Conservation (phyloP, 768 basidiomycete genomes). For the Suillus lakei region DNA sequence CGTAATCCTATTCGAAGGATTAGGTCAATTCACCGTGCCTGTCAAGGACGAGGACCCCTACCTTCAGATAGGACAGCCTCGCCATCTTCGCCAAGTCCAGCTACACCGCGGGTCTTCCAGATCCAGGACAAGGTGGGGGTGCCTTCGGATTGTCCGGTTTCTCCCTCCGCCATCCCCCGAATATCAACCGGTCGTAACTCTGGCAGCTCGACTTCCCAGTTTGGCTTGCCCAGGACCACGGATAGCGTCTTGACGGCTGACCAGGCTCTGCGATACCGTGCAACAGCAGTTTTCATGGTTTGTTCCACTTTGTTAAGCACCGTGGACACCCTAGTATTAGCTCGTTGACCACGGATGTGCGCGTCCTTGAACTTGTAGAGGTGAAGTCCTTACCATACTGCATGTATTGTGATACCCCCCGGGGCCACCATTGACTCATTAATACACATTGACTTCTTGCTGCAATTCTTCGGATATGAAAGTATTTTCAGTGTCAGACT, state of each 20-base stretch:
- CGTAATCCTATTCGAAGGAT: neutral
- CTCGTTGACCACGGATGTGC: neutral
- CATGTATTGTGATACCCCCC: neutral
- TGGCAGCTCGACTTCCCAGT: neutral
- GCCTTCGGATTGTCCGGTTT: neutral
- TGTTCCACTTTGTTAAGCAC: neutral
- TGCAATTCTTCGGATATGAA: neutral
- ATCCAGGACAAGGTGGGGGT: neutral
- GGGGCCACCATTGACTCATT: neutral
- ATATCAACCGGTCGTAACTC: neutral
- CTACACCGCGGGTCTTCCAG: neutral
- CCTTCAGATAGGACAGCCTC: neutral
- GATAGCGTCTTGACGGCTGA: neutral
- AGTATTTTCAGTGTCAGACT: too few relatives aligned
- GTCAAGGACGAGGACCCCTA: neutral
- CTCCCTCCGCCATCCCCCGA: neutral
- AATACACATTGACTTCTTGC: neutral
- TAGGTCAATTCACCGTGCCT: neutral
- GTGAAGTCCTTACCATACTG: neutral
- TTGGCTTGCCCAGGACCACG: neutral
- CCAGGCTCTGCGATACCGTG: neutral
- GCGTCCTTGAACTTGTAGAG: neutral
- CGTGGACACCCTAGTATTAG: neutral
- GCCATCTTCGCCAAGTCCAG: neutral
- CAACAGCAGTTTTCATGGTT: neutral